Percentiles rank a stretch among this genome's conserved stretches.
phyloP scores from a whole-genome alignment of 768 basidiomycete genomes.

The Pleurotus salmoneostramineus region DNA sequence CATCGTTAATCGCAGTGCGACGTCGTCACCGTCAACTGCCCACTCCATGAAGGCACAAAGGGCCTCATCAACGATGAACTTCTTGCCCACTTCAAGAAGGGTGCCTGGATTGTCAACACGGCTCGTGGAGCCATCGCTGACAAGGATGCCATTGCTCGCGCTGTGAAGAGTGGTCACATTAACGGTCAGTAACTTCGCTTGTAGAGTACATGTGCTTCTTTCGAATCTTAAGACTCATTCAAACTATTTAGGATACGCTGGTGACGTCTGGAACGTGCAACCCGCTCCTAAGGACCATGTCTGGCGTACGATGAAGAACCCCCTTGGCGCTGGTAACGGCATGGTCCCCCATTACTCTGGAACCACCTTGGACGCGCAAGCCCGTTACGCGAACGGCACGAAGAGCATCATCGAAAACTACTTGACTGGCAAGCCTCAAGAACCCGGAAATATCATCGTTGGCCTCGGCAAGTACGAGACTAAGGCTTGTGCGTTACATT shows the following conservation, averaged over 20 bases:
- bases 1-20: conserved; percentile 45
- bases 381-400: conserved; percentile 75
- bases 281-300: conserved; percentile 84
- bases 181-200: conserved; percentile 22
- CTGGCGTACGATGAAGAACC: conserved; percentile 82
- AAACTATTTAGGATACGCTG: conserved; percentile 11
- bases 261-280: conserved; percentile 86
- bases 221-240: neutral
- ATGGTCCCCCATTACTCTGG: conserved; percentile 89
- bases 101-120: conserved; percentile 91
- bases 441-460: conserved; percentile 79
- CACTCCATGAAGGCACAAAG: conserved; percentile 80
- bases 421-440: conserved; percentile 58
- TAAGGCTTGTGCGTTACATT: conserved; percentile 28
- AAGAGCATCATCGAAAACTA: conserved; percentile 73
- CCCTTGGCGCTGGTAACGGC: conserved; percentile 81
- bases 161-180: conserved; percentile 74
- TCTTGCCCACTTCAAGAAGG: conserved; percentile 86
- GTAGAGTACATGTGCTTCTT: too few relatives aligned
- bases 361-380: conserved; percentile 87
- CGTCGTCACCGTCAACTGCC: conserved; percentile 84
- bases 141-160: conserved; percentile 73
- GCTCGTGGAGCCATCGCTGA: conserved; percentile 91
- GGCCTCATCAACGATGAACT: conserved; percentile 81
- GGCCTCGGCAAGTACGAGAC: conserved; percentile 55